These are phyloP conservation scores for Sicyos edulis DNA, from an alignment of 306 rosid genomes.

Conservation along the genomic window DNA sequence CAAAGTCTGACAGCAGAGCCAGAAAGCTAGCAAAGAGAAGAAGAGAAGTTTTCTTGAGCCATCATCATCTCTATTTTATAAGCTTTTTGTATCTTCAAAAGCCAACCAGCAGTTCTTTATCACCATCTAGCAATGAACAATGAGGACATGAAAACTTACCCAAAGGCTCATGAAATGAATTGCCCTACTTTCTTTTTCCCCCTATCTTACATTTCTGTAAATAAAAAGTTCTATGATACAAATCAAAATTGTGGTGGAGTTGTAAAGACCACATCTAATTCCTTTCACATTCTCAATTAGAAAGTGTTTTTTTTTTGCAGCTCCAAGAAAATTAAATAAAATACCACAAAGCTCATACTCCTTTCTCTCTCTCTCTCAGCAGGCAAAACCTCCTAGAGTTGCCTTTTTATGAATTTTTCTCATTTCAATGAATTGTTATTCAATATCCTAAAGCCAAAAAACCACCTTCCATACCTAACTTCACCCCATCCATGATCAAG, in stretches of 20 bases:
- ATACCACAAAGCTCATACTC: constrained; percentile 38
- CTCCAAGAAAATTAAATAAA: constrained; percentile 42
- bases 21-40: too few species aligned
- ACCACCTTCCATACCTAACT: constrained; percentile 13
- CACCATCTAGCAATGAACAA: too few species aligned
- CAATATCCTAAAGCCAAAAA: constrained; percentile 20
- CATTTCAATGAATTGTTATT: constrained; percentile 25
- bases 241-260: constrained; percentile 77
- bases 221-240: constrained; percentile 61
- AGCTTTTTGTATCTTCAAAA: too few species aligned
- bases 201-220: constrained; percentile 65
- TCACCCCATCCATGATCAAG: constrained; percentile 12
- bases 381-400: constrained; percentile 31
- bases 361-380: constrained; percentile 17
- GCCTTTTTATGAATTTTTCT: constrained; percentile 35
- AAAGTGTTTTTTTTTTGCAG: constrained; percentile 35
- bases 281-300: constrained; percentile 54
- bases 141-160: too few species aligned
- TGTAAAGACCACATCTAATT: constrained; percentile 63
- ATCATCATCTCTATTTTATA: too few species aligned
- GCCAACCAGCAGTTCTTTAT: too few species aligned
- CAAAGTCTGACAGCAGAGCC: too few species aligned
- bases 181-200: constrained; percentile 26
- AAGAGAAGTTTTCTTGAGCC: too few species aligned
- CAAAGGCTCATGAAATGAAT: constrained; percentile 3